Evolutionary conservation across 2,329 filamentous ascomycete genomes (phyloP), one percentile per base, ranked within the genome.

Genomic region (Lecanicillium sp.): DNA sequence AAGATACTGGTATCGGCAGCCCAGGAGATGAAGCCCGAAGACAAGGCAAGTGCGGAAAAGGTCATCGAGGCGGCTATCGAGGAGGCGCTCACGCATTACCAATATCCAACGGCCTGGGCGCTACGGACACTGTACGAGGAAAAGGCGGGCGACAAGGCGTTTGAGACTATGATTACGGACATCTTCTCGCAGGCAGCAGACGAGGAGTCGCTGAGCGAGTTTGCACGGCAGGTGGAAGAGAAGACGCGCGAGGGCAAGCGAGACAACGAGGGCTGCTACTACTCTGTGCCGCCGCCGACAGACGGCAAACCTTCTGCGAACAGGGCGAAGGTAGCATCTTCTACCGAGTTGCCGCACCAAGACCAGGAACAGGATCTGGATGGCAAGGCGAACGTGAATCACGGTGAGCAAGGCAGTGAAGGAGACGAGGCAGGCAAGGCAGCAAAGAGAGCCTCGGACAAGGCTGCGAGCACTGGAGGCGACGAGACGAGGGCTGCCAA

Each of bases 71-170:
- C 58, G 22, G 74, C 75, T n/a, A 72, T 80, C 20, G 68, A 77
- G 9, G 68, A 77, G 50, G 77, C 77, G 5, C 56, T 81, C 35
- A 60, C 65, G 43, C 67, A 73, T 50, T 65, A 66, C 44, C 72
- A 74, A 42, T 80, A 76, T 53, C 73, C 75, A 39, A 81, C 77
- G 8, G 78, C 77, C 3, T 81, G 70, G 62, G 76, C 77, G 30
- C 62, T 81, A 43, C 67, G 75, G 38, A 70, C 66, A 12, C 62
- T 80, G 43, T 81, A 77, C 55, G 74, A 81, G 46, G 74, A 80
- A 51, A 68, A 71, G 43, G 64, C 64, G 32, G 55, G 60, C 29
- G 66, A 79, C 46, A 57, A 65, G 13, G 59, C 60, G 27, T 77
- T 79, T 49, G 61, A 80, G 42, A 58, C 64, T 44, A 70, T 80